phyloP scores from a whole-genome alignment of 176 grass and related monocot genomes.

The Lolium perenne region DNA sequence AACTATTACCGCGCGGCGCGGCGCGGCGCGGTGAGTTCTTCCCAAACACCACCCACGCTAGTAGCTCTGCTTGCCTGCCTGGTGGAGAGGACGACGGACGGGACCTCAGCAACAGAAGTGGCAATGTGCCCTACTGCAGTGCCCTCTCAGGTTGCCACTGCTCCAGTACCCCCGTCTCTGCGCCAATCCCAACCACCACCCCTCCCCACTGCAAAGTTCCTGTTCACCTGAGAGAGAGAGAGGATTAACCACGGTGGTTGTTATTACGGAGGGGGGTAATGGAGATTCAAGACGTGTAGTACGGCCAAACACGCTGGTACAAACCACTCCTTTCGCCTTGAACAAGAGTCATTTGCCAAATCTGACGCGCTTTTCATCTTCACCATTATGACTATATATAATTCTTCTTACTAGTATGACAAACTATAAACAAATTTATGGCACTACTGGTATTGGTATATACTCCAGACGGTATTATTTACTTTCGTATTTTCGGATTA shows the following conservation, averaged over 20 bases:
- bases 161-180: background rate
- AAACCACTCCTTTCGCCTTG: no score
- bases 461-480: no score
- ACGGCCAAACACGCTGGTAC: no score
- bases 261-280: background rate
- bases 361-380: no score
- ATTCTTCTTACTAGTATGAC: no score
- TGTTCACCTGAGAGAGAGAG: background rate
- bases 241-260: conserved; percentile 17
- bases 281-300: no score
- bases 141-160: conserved; percentile 51
- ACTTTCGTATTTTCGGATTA: no score
- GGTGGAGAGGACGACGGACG: background rate
- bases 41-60: background rate
- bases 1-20: conserved; percentile 31
- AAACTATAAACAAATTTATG: no score
- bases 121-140: conserved; percentile 53
- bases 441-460: no score
- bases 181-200: conserved; percentile 26
- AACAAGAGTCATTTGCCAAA: no score
- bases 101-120: conserved; percentile 49
- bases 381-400: no score
- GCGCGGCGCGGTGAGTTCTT: conserved; percentile 51
- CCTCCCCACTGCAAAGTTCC: conserved; percentile 35
- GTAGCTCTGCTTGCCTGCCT: background rate